A percentile compares a stretch with the other conserved stretches of the same genome.
These are phyloP conservation scores for Oenanthe sinensis DNA, from an alignment of 129 eudicot genomes.

Conservation along the genomic window DNA sequence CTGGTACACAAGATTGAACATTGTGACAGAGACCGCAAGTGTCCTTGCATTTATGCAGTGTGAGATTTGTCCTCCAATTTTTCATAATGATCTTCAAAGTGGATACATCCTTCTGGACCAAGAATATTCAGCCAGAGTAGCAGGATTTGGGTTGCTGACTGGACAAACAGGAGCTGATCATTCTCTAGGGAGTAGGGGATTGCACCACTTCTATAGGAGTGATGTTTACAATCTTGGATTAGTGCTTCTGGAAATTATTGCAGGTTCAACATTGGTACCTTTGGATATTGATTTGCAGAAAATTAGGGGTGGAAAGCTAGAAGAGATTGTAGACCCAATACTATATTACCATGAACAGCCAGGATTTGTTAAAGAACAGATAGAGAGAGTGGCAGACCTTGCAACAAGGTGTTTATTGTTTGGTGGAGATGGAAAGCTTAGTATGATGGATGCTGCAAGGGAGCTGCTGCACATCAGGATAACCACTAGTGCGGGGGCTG, in stretches of 20 bases:
- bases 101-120: slow-evolving; percentile 56
- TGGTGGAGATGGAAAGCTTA: slow-evolving; percentile 57
- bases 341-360: slow-evolving; percentile 85
- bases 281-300: slow-evolving; percentile 45
- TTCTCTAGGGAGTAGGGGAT: not conserved
- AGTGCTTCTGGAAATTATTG: slow-evolving; percentile 63
- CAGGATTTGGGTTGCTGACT: slow-evolving; percentile 46
- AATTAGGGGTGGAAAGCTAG: slow-evolving; percentile 64
- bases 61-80: slow-evolving; percentile 66
- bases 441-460: slow-evolving; percentile 69
- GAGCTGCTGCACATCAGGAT: slow-evolving; percentile 51
- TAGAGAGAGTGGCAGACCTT: slow-evolving; percentile 64
- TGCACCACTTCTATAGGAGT: slow-evolving; percentile 17
- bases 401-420: slow-evolving; percentile 75
- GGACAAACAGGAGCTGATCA: not conserved
- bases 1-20: slow-evolving; percentile 59
- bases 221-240: slow-evolving; percentile 71
- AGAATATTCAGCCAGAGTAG: slow-evolving; percentile 40
- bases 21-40: slow-evolving; percentile 51
- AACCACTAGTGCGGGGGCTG: slow-evolving; percentile 25
- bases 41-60: slow-evolving; percentile 61
- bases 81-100: slow-evolving; percentile 54
- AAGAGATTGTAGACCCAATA: slow-evolving; percentile 76
- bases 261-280: slow-evolving; percentile 29
- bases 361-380: slow-evolving; percentile 49